A percentile compares a stretch with the other conserved stretches of the same genome.
phyloP scores from a whole-genome alignment of 768 basidiomycete species.

The Mycena crocata region DNA sequence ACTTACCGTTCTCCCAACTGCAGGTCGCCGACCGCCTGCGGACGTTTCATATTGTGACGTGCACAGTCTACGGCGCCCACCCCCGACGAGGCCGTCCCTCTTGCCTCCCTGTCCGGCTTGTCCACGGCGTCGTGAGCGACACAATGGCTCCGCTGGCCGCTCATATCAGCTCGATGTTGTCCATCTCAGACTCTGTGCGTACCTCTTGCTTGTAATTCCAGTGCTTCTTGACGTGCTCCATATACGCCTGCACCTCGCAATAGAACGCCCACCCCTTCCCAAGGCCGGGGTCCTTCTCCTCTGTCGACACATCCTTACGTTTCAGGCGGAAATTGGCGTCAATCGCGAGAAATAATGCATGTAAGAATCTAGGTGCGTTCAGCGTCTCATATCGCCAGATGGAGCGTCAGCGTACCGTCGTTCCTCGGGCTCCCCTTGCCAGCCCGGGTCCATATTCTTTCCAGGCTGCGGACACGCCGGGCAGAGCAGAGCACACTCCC shows the following conservation, averaged over 20 bases:
- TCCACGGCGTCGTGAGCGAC: no score
- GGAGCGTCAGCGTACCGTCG: background rate
- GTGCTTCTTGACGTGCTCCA: no score
- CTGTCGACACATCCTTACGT: background rate
- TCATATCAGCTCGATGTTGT: no score
- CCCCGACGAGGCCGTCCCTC: no score
- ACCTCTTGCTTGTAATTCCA: constrained; percentile 11
- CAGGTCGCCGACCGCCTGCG: constrained; percentile 20
- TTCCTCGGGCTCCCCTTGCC: constrained; percentile 4
- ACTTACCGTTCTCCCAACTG: constrained; percentile 36
- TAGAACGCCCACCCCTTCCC: background rate
- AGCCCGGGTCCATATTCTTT: constrained; percentile 30
- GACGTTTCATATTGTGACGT: no score
- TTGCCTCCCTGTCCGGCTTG: no score
- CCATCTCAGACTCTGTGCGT: no score
- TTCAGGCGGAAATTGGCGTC: constrained; percentile 42
- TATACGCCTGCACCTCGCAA: no score
- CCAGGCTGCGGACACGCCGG: constrained; percentile 35
- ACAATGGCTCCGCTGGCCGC: no score
- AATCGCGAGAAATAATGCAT: constrained; percentile 34
- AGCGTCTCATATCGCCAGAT: background rate
- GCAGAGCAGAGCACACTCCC: constrained; percentile 30
- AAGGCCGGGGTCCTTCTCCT: constrained; percentile 14
- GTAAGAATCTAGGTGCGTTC: constrained; percentile 35
- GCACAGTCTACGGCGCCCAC: no score